phyloP scores from a whole-genome alignment of 1,284 basidiomycete species.

The Taiwanofungus camphoratus region DNA sequence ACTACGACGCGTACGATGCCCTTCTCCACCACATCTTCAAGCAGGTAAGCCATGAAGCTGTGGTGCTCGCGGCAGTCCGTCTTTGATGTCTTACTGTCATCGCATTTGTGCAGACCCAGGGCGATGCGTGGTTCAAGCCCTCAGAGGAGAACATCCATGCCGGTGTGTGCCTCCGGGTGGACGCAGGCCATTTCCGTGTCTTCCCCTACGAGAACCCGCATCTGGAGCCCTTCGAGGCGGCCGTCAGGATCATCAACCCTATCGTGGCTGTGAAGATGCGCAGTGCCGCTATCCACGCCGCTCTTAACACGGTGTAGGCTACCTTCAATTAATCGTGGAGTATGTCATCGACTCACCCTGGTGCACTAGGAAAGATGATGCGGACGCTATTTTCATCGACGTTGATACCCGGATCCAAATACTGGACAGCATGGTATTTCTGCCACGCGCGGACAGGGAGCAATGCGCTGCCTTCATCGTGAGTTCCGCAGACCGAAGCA shows the following conservation, averaged over 20 bases:
- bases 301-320: slow-evolving; percentile 61
- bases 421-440: slow-evolving; percentile 52
- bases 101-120: slow-evolving; percentile 47
- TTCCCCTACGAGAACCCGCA: slow-evolving; percentile 62
- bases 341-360: neutral
- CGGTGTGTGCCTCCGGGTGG: slow-evolving; percentile 65
- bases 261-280: slow-evolving; percentile 78
- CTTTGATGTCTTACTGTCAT: slow-evolving; percentile 1
- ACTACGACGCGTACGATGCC: slow-evolving; percentile 71
- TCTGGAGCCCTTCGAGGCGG: slow-evolving; percentile 66
- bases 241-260: slow-evolving; percentile 66
- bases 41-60: slow-evolving; percentile 34
- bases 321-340: neutral
- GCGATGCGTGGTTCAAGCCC: slow-evolving; percentile 73
- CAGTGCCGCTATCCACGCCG: slow-evolving; percentile 76
- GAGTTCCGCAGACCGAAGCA: slow-evolving; percentile 18
- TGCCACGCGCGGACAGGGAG: slow-evolving; percentile 72
- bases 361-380: slow-evolving; percentile 41
- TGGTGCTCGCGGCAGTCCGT: slow-evolving; percentile 11
- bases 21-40: slow-evolving; percentile 62
- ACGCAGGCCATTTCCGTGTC: slow-evolving; percentile 54
- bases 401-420: slow-evolving; percentile 58
- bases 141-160: slow-evolving; percentile 65
- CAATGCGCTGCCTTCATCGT: slow-evolving; percentile 83
- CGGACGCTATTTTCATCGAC: slow-evolving; percentile 51